A percentile compares a stretch with the other conserved stretches of the same genome.
phyloP scores from a whole-genome alignment of 768 basidiomycete genomes.

The Hirschioporus abietinus region DNA sequence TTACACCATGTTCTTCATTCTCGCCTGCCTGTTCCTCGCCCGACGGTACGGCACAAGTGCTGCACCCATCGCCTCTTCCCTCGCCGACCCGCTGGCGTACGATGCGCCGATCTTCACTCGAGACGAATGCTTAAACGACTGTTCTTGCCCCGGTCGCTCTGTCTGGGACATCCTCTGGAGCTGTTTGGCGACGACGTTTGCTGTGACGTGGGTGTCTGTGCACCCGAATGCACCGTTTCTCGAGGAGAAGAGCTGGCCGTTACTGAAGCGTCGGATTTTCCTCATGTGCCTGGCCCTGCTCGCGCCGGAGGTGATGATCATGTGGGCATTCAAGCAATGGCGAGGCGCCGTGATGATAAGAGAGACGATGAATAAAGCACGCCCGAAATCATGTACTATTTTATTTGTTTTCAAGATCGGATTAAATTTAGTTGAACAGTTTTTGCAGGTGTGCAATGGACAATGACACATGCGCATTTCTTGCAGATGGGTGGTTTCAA shows the following conservation, averaged over 20 bases:
- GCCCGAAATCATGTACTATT: neutral
- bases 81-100: neutral
- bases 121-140: neutral
- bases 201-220: slow-evolving; percentile 25
- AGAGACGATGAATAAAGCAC: slow-evolving; percentile 16
- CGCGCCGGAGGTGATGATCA: slow-evolving; percentile 25
- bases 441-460: slow-evolving; percentile 6
- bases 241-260: slow-evolving; percentile 10
- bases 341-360: neutral
- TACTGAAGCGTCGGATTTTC: slow-evolving; percentile 10
- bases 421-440: neutral
- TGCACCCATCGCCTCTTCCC: neutral
- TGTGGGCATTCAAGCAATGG: slow-evolving; percentile 1
- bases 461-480: slow-evolving; percentile 8
- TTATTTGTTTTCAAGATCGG: neutral
- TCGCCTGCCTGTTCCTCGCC: neutral
- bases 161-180: slow-evolving; percentile 21
- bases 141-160: neutral
- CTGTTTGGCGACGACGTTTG: slow-evolving; percentile 24
- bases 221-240: slow-evolving; percentile 26
- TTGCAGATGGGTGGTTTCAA: slow-evolving; percentile 6
- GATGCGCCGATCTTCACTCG: neutral
- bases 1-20: neutral
- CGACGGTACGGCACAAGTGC: neutral
- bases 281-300: slow-evolving; percentile 20